A percentile compares a stretch with the other conserved stretches of the same genome.
These are phyloP conservation scores for Rubia tinctorum DNA, from an alignment of 305 asterid species.

Conservation along the genomic window DNA sequence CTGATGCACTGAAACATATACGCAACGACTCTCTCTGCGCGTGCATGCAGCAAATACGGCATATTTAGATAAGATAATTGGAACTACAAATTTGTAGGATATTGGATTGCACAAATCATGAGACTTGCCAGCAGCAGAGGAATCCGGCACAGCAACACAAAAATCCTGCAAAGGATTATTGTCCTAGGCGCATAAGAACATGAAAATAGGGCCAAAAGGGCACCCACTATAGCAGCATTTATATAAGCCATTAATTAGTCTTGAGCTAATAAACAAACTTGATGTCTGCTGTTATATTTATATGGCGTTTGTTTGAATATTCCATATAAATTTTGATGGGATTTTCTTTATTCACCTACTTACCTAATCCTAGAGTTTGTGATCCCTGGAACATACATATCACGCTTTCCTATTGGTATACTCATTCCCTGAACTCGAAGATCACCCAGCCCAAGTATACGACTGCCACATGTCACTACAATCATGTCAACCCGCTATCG, in stretches of 20 bases:
- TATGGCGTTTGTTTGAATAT: background rate
- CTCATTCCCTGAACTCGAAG: constrained; percentile 99
- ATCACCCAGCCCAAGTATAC: constrained; percentile 99
- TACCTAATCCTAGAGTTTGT: background rate
- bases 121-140: constrained; percentile 10
- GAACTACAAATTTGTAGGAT: too few relatives aligned
- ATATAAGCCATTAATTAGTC: background rate
- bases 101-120: background rate
- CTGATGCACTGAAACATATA: too few relatives aligned
- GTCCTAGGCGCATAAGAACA: constrained; percentile 16
- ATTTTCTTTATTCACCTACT: background rate
- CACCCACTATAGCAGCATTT: background rate
- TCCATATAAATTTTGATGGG: background rate
- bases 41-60: too few relatives aligned
- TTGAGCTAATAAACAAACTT: background rate
- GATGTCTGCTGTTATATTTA: background rate
- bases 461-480: constrained; percentile 97
- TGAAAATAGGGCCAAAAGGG: background rate
- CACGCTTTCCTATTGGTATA: constrained; percentile 96
- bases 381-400: constrained; percentile 60
- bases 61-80: too few relatives aligned
- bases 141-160: constrained; percentile 19
- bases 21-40: too few relatives aligned
- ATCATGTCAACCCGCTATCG: constrained; percentile 91
- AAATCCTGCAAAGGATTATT: constrained; percentile 17